Base-by-base conservation (phyloP, 2,329 filamentous ascomycete species). In the Nothopassalora personata region DNA sequence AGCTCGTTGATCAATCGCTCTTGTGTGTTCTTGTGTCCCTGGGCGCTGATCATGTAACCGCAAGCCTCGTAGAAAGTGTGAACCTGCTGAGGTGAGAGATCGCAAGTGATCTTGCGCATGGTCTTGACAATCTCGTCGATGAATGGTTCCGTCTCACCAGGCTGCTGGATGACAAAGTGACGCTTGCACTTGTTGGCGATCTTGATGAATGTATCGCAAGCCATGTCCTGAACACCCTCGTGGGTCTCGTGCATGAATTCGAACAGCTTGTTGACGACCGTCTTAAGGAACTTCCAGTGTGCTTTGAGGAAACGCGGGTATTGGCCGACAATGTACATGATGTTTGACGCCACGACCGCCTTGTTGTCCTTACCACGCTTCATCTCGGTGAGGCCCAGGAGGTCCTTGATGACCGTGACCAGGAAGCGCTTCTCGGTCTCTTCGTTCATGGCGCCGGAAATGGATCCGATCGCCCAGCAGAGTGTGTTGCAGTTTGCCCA, bases 241-340 rank as follows among this genome's bases (percentile, higher is more conserved):
- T 99, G 94, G 1, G 94, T 97, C 76, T 99, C 94, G 75, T 99
- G 94, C 94, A 99, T 99, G 73, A 99, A 99, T 78, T 99, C 94
- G 71, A 99, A 99, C 5, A 99, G 83, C 80, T 99, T 99, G 79
- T 99, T 99, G 71, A 99, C 94, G 18, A 99, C 94, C 2, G 94
- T 99, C 85, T 99, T 99, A 58, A 99, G 81, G 78, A 99, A 99
- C 75, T 99, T 99, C 94, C 94, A 99, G 75, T 99, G 94, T 1
- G 94, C 94, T 80, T 99, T 99, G 69, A 99, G 80, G 79, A 99
- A 99, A 19, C 94, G 90, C 39, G 94, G 94, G 72, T 99, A 99
- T 73, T 99, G 94, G 60, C 94, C 94, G 62, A 99, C 94, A 77
- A 99, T 99, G 75, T 99, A 99, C 94, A 99, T 99, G 71, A 99